These are phyloP conservation scores for Oryza officinalis DNA, from an alignment of 176 grass and related monocot genomes.

Conservation along the genomic window DNA sequence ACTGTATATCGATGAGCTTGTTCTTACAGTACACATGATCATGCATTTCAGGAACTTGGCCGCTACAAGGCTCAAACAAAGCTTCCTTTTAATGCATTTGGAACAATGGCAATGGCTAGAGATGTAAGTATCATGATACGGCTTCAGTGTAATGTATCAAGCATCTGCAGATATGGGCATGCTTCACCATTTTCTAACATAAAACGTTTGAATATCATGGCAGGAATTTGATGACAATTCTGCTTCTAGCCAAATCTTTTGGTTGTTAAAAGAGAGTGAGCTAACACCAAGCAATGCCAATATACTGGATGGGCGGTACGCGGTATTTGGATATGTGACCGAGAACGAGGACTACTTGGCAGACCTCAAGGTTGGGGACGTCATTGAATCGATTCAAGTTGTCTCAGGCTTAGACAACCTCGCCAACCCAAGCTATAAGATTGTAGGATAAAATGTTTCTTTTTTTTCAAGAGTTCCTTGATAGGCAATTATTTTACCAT, in stretches of 20 bases:
- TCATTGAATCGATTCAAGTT: conserved; percentile 94
- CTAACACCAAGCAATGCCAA: conserved; percentile 98
- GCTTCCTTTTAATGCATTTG: conserved; percentile 98
- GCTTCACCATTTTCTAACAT: conserved; percentile 3
- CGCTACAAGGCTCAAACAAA: conserved; percentile 95
- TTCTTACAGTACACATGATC: neutral
- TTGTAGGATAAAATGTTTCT: conserved; percentile 64
- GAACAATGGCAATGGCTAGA: conserved; percentile 99
- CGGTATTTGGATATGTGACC: conserved; percentile 83
- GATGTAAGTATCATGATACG: conserved; percentile 58
- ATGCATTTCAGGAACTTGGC: conserved; percentile 78
- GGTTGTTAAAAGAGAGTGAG: conserved; percentile 98
- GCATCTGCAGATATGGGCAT: neutral
- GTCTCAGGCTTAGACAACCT: conserved; percentile 92
- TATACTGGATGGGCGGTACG: conserved; percentile 90
- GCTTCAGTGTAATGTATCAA: conserved; percentile 25
- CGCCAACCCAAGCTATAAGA: conserved; percentile 90
- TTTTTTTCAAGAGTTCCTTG: conserved; percentile 24
- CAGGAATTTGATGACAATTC: conserved; percentile 99
- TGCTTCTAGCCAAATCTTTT: conserved; percentile 93
- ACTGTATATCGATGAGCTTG: conserved; percentile 9
- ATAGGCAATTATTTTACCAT: conserved; percentile 19
- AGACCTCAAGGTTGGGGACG: conserved; percentile 93
- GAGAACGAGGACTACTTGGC: conserved; percentile 90
- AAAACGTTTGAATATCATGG: conserved; percentile 6